A percentile compares a stretch with the other conserved stretches of the same genome.
Evolutionary conservation across 2,329 filamentous ascomycete genomes (phyloP).

Genomic region (Penicillium sp.): DNA sequence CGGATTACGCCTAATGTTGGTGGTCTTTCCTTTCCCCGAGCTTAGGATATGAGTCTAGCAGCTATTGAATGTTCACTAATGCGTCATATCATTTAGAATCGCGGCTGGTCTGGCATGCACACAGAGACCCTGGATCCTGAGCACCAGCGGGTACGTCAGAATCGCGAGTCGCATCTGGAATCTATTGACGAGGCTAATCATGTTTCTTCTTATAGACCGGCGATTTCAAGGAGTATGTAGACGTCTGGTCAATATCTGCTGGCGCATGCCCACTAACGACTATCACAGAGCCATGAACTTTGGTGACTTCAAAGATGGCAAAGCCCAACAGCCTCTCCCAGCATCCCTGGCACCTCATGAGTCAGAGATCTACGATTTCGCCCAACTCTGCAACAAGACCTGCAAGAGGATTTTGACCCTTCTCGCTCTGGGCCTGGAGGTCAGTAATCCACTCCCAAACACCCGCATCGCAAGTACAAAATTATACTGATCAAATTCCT

Average conservation of each 20-base stretch:
- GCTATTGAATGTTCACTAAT: no score
- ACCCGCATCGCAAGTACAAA: not conserved
- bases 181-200: conserved; percentile 18
- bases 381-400: conserved; percentile 70
- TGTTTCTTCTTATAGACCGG: conserved; percentile 59
- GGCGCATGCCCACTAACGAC: conserved; percentile 11
- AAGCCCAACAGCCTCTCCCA: conserved; percentile 78
- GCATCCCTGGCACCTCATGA: conserved; percentile 63
- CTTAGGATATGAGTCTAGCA: not conserved
- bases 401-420: conserved; percentile 74
- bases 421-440: conserved; percentile 75
- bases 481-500: not conserved
- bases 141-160: conserved; percentile 68
- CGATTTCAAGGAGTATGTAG: conserved; percentile 80
- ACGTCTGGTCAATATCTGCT: not conserved
- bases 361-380: conserved; percentile 67
- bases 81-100: conserved; percentile 60
- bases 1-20: conserved; percentile 67
- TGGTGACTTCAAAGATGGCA: conserved; percentile 70
- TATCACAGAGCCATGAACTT: conserved; percentile 82
- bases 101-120: conserved; percentile 87
- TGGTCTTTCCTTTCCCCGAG: not conserved
- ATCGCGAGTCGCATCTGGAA: not conserved
- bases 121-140: conserved; percentile 84
- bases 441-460: conserved; percentile 36